These are phyloP conservation scores for Amanita pseudoporphyria DNA, from an alignment of 768 basidiomycete genomes.

Conservation along the genomic window DNA sequence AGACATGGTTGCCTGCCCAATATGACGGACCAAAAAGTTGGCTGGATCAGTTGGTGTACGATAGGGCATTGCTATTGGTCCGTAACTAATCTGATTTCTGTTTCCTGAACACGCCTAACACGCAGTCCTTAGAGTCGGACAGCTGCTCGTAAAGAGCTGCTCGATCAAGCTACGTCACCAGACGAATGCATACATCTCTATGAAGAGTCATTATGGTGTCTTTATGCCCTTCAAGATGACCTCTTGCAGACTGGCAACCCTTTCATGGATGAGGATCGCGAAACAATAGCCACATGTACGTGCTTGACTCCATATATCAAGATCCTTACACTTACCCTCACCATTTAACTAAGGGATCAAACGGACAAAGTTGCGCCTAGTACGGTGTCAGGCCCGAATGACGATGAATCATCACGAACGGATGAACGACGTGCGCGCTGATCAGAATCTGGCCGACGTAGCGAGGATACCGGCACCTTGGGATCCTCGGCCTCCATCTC, in stretches of 20 bases:
- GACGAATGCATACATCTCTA: constrained; percentile 90
- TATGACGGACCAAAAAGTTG: constrained; percentile 77
- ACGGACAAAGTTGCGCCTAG: constrained; percentile 73
- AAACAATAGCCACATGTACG: constrained; percentile 70
- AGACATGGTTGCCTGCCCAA: constrained; percentile 79
- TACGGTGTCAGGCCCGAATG: constrained; percentile 70
- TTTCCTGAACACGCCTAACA: not conserved
- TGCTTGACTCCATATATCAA: constrained; percentile 8
- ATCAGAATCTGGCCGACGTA: constrained; percentile 72
- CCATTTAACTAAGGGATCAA: constrained; percentile 56
- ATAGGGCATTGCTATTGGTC: constrained; percentile 81
- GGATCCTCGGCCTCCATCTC: constrained; percentile 38
- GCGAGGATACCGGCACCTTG: constrained; percentile 64
- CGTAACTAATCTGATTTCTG: constrained; percentile 22
- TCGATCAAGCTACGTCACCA: constrained; percentile 65
- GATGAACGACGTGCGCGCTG: constrained; percentile 65
- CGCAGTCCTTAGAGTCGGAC: constrained; percentile 63
- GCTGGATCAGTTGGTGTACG: constrained; percentile 88
- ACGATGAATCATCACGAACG: constrained; percentile 66
- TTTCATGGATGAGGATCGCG: constrained; percentile 75
- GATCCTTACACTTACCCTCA: constrained; percentile 1
- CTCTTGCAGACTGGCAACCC: constrained; percentile 74
- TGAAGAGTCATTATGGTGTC: constrained; percentile 90
- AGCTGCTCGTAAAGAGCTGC: constrained; percentile 84
- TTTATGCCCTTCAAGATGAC: constrained; percentile 89